Conservation (phyloP, 176 grass and related monocot species). For the Otatea glauca region DNA sequence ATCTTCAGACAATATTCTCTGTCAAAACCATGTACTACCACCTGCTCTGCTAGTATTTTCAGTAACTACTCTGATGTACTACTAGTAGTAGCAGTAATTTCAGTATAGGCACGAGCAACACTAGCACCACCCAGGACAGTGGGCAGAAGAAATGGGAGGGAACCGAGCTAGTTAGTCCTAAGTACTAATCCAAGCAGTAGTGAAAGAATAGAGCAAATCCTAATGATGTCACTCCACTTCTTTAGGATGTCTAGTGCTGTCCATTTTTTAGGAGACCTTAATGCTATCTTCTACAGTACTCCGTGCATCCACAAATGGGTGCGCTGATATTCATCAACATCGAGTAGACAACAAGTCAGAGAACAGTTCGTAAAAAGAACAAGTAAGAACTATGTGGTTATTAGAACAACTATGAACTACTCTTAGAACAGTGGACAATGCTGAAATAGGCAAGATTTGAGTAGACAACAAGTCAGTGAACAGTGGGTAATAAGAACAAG, state of each 20-base stretch:
- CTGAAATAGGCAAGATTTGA: neutral
- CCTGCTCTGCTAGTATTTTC: constrained; percentile 5
- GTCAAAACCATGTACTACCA: neutral
- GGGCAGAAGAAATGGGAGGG: neutral
- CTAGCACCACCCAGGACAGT: neutral
- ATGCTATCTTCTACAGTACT: too few species aligned
- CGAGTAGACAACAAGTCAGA: too few species aligned
- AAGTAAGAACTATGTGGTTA: neutral
- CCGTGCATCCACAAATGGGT: too few species aligned
- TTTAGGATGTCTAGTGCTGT: neutral
- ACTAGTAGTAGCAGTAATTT: neutral
- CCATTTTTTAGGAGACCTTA: neutral
- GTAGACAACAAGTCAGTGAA: neutral
- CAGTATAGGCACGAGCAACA: constrained; percentile 4
- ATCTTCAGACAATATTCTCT: neutral
- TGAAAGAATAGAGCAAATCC: constrained; percentile 15
- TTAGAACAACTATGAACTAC: neutral
- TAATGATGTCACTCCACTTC: neutral
- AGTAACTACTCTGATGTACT: neutral
- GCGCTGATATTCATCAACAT: too few species aligned
- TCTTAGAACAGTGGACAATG: neutral
- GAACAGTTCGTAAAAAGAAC: too few species aligned
- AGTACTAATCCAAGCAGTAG: constrained; percentile 9
- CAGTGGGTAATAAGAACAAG: neutral
- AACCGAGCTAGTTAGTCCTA: constrained; percentile 1